Conservation (phyloP, 192 early-diverging fungal genomes). For the Backusella westeae region DNA sequence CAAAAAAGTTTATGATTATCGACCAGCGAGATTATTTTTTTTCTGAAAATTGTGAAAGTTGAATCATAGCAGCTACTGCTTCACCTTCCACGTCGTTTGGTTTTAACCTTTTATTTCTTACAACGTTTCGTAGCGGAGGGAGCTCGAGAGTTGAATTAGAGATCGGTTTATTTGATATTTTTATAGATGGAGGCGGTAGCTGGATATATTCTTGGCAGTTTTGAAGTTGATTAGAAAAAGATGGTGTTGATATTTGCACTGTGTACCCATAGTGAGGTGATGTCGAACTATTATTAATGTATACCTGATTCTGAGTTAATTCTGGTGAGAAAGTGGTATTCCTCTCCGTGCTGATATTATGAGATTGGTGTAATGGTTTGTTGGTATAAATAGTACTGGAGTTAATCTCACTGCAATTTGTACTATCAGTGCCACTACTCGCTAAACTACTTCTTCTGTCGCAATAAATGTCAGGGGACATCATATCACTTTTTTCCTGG, state of each 20-base stretch:
- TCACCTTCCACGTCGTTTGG: neutral
- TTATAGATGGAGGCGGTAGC: neutral
- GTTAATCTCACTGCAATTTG: neutral
- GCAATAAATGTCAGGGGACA: neutral
- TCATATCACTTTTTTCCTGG: neutral
- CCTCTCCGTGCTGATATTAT: neutral
- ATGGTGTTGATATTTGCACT: neutral
- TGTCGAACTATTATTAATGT: neutral
- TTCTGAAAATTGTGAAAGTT: conserved; percentile 6
- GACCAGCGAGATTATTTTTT: neutral
- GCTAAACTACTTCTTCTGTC: conserved; percentile 7
- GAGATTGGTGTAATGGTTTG: neutral
- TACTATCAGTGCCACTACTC: conserved; percentile 10
- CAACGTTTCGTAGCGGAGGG: neutral
- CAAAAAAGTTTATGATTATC: neutral
- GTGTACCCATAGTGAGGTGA: neutral
- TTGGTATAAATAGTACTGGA: neutral
- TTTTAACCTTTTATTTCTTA: neutral
- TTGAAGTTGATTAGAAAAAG: neutral
- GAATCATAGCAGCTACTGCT: conserved; percentile 10
- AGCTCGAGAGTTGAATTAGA: neutral
- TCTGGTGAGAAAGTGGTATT: neutral
- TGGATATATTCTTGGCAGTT: neutral
- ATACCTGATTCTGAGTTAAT: neutral
- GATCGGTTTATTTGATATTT: neutral